phyloP scores from a whole-genome alignment of 768 basidiomycete genomes.

The Trichaptum fuscoviolaceum region DNA sequence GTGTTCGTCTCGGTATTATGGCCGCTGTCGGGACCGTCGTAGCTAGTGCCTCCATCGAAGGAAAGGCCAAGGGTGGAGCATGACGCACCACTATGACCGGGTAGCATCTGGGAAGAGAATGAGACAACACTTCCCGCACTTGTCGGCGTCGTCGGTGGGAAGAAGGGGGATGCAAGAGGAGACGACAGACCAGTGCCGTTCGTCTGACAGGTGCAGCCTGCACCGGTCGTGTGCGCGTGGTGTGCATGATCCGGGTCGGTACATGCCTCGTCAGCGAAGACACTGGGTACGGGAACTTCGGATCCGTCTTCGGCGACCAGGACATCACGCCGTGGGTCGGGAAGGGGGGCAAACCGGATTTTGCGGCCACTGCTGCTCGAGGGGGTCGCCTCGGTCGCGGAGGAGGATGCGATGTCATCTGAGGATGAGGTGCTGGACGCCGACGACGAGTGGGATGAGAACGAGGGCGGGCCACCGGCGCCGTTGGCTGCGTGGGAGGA shows the following conservation, averaged over 20 bases:
- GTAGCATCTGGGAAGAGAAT: neutral
- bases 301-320: slow-evolving; percentile 36
- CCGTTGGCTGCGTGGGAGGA: slow-evolving; percentile 9
- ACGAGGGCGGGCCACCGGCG: slow-evolving; percentile 5
- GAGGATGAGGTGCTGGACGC: neutral
- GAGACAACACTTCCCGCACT: neutral
- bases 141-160: neutral
- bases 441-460: neutral
- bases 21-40: neutral
- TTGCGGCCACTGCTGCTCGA: slow-evolving; percentile 23
- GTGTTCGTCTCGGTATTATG: neutral
- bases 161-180: neutral
- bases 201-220: neutral
- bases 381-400: slow-evolving; percentile 12
- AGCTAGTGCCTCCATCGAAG: neutral
- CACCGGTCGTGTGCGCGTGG: too few relatives aligned
- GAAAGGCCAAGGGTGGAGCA: neutral
- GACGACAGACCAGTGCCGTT: neutral
- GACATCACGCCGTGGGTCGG: slow-evolving; percentile 60
- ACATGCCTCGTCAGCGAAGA: slow-evolving; percentile 13
- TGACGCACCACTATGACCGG: neutral
- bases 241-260: neutral
- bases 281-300: slow-evolving; percentile 31
- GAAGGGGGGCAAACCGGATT: slow-evolving; percentile 84
- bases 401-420: slow-evolving; percentile 5